Conservation (phyloP, 306 rosid species). For the Calophaca sinica region DNA sequence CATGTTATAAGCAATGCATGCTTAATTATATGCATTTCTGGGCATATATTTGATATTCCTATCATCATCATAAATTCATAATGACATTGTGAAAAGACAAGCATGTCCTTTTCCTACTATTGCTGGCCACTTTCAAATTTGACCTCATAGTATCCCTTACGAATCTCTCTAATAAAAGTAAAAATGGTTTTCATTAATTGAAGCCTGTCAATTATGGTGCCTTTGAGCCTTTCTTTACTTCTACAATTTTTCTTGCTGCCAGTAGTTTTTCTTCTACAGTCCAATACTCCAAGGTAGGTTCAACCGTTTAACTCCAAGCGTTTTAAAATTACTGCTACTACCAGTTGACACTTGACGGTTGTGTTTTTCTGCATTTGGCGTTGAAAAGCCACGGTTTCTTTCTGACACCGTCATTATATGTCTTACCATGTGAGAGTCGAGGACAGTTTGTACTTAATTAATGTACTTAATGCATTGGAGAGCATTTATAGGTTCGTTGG, state of each 20-base stretch:
- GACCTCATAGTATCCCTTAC: neutral
- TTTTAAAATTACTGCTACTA: neutral
- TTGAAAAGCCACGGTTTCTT: slow-evolving; percentile 3
- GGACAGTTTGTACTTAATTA: slow-evolving; percentile 47
- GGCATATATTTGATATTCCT: neutral
- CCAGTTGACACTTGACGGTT: neutral
- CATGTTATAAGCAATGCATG: neutral
- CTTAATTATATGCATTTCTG: neutral
- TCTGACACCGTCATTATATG: slow-evolving; percentile 41
- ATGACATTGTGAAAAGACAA: neutral
- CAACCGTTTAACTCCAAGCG: neutral
- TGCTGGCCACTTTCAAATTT: neutral
- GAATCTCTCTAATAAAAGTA: neutral
- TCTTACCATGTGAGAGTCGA: neutral
- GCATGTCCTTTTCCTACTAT: neutral
- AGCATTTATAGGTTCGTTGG: slow-evolving; percentile 53
- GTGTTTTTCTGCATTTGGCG: neutral
- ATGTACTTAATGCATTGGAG: slow-evolving; percentile 54
- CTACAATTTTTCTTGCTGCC: neutral
- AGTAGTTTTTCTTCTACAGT: no score
- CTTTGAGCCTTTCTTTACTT: neutral
- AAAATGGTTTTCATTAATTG: slow-evolving; percentile 2
- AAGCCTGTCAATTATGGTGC: neutral
- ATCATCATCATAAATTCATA: neutral
- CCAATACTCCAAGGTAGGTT: no score